Evolutionary conservation across 768 basidiomycete species (phyloP), one percentile per base, ranked within the genome.

Genomic region (Mycena alexandri): DNA sequence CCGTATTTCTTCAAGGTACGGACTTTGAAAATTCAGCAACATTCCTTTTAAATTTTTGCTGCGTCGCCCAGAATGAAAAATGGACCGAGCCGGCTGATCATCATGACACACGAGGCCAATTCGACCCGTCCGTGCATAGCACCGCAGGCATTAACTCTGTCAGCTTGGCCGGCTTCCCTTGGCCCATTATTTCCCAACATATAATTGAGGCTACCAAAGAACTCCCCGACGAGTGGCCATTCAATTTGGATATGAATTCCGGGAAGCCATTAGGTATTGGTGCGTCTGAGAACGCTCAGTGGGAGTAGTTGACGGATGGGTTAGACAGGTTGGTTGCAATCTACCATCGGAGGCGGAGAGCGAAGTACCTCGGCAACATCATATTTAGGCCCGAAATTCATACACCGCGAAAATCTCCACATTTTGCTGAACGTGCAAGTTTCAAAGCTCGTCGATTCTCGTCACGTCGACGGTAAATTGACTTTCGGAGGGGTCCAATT

Each of bases 61-160:
- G 38, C 38, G 38, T 38, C 11, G 14, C 11, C 11, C 38, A 81
- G 80, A 75, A 72, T 50, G 80, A 81, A 67, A 52, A 46, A 38
- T 73, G 74, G 41, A 69, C 64, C 0, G 43, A 70, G 9, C 79
- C 80, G 3, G 75, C 70, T 0, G 77, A 79, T 56, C 38, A 71
- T 43, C 77, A 78, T 63, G 70, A 79, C 65, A 77, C 71, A 10
- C 57, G 71, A 12, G 76, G 74, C 10, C 63, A 80, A 57, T 75
- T 73, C 51, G 65, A 78, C 55, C 76, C 80, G 14, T 22, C 51
- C 2, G 67, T 76, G 10, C 80, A 81, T 65, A 69, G 74, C 24
- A 68, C 48, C 25, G 42, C 41, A 14, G 80, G 80, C 9, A 71
- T 75, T 34, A 73, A 65, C 64, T 60, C 63, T 3, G 72, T 79